A percentile compares a stretch with the other conserved stretches of the same genome.
Evolutionary conservation across 805 yeast genomes (phyloP).

Genomic region (Komagataella kurtzmanii): DNA sequence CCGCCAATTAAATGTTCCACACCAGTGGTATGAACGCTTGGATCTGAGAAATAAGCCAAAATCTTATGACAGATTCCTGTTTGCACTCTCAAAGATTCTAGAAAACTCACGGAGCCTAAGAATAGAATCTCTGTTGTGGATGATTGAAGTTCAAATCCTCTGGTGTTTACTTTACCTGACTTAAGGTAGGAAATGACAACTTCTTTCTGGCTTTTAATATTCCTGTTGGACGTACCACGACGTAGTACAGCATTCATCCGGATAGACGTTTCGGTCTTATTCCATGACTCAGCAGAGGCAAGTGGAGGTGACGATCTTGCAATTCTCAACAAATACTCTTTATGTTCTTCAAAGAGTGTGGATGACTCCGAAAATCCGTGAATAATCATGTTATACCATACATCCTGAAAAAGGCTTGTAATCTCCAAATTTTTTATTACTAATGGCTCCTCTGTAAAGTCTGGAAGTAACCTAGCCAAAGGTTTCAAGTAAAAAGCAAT

Average conservation of each 20-base stretch:
- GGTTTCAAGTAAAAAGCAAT: conserved; percentile 57
- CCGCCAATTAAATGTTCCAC: conserved; percentile 56
- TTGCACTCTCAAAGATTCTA: conserved; percentile 68
- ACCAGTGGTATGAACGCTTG: conserved; percentile 56
- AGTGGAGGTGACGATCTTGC: conserved; percentile 84
- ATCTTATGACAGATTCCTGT: conserved; percentile 75
- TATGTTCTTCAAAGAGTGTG: conserved; percentile 32
- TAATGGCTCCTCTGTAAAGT: conserved; percentile 29
- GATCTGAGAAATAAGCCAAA: conserved; percentile 74
- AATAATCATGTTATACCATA: conserved; percentile 89
- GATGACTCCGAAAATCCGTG: conserved; percentile 74
- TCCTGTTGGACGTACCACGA: conserved; percentile 77
- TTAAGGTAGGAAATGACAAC: conserved; percentile 18
- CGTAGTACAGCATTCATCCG: conserved; percentile 85
- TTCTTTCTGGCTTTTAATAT: conserved; percentile 62
- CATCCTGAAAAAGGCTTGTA: conserved; percentile 58
- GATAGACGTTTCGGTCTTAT: conserved; percentile 80
- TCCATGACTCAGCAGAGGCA: conserved; percentile 69
- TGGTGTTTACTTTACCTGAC: conserved; percentile 26
- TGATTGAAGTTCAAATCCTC: conserved; percentile 26
- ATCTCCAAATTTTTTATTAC: conserved; percentile 32
- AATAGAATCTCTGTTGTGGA: conserved; percentile 79
- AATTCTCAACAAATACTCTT: conserved; percentile 42
- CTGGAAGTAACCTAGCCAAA: conserved; percentile 63
- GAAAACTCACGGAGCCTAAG: conserved; percentile 63